These are phyloP conservation scores for Neurospora sp. DNA, from an alignment of 495 filamentous ascomycete species.

Conservation along the genomic window DNA sequence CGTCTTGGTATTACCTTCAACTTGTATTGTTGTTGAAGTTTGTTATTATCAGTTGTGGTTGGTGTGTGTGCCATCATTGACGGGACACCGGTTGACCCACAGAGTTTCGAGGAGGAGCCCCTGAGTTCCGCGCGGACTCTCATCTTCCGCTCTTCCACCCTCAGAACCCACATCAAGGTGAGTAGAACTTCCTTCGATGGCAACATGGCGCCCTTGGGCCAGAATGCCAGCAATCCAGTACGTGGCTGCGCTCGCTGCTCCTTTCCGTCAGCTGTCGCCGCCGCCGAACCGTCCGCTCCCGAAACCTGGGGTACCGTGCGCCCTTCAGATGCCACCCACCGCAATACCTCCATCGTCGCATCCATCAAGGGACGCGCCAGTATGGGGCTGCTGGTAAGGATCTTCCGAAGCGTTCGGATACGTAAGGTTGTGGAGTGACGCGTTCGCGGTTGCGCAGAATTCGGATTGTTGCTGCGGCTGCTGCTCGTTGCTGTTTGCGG, in stretches of 20 bases:
- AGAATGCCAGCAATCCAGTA: slow-evolving; percentile 25
- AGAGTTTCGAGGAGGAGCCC: slow-evolving; percentile 12
- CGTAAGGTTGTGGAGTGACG: slow-evolving; percentile 36
- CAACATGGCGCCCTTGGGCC: slow-evolving; percentile 32
- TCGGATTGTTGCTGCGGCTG: slow-evolving; percentile 25
- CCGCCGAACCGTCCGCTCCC: slow-evolving; percentile 26
- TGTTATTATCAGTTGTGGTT: background rate
- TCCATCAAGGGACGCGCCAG: slow-evolving; percentile 84
- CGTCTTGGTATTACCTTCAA: background rate
- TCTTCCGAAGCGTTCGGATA: slow-evolving; percentile 40
- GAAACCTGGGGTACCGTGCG: slow-evolving; percentile 30
- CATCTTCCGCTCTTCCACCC: slow-evolving; percentile 34
- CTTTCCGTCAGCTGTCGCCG: slow-evolving; percentile 14
- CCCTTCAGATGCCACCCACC: slow-evolving; percentile 45
- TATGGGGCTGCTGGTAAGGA: slow-evolving; percentile 74
- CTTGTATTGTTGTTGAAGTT: background rate
- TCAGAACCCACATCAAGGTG: slow-evolving; percentile 41
- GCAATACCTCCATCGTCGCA: slow-evolving; percentile 87
- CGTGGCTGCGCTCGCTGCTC: slow-evolving; percentile 25
- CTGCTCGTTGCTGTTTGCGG: slow-evolving; percentile 19
- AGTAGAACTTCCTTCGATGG: slow-evolving; percentile 43
- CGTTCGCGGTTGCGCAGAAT: slow-evolving; percentile 27
- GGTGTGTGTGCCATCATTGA: slow-evolving; percentile 11
- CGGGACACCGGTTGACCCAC: slow-evolving; percentile 13
- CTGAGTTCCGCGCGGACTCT: slow-evolving; percentile 13